Conservation (phyloP, 1,284 basidiomycete genomes). For the Sporisorium sorghi region DNA sequence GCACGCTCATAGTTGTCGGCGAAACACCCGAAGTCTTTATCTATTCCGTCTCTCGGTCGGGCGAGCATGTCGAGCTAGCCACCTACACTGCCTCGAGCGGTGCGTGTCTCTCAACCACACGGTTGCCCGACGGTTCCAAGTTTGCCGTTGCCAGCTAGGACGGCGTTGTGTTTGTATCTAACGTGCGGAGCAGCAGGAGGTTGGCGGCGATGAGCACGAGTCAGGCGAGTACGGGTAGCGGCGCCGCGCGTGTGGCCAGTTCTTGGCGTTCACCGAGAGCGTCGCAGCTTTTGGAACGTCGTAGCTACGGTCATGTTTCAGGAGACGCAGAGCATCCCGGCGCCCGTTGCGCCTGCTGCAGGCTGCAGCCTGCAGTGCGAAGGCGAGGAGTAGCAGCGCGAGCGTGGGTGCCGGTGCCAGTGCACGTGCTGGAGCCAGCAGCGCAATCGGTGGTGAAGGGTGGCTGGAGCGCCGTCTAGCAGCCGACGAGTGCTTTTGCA, state of each 20-base stretch:
- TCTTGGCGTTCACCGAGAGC: conserved; percentile 60
- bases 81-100: conserved; percentile 69
- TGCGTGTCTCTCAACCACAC: conserved; percentile 83
- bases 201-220: conserved; percentile 55
- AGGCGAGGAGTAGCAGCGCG: no score
- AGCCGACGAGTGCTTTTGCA: conserved; percentile 28
- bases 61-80: conserved; percentile 52
- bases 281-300: conserved; percentile 50
- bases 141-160: conserved; percentile 89
- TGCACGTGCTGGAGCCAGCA: no score
- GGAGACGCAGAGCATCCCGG: conserved; percentile 35
- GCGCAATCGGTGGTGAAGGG: not conserved
- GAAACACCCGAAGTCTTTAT: conserved; percentile 82
- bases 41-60: conserved; percentile 35
- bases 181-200: conserved; percentile 66
- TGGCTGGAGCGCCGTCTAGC: conserved; percentile 9
- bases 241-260: conserved; percentile 55
- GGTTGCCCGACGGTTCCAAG: conserved; percentile 81
- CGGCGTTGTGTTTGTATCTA: conserved; percentile 77
- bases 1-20: conserved; percentile 84
- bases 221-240: conserved; percentile 40
- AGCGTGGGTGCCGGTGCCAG: no score
- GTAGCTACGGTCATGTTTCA: conserved; percentile 51
- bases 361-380: no score
- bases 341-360: conserved; percentile 15